Evolutionary conservation across 2,329 filamentous ascomycete species (phyloP), one percentile per base, ranked within the genome.

Genomic region (Diaporthe sp.): DNA sequence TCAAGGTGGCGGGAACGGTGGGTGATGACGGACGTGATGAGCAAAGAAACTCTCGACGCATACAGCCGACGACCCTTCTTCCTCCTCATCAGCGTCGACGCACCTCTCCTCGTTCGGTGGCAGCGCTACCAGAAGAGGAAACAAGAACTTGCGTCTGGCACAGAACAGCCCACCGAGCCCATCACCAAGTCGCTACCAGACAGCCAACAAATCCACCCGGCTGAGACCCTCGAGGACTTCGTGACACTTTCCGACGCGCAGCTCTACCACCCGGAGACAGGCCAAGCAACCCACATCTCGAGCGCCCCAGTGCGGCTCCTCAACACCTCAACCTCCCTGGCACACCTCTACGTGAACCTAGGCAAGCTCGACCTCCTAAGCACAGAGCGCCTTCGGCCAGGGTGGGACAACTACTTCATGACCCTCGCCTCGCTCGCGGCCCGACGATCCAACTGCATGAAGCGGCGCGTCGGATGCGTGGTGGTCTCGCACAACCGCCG

Each of bases 331-430:
- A 88, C 90, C 22, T 93, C 92, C 35, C 85, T 97, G 1, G 86
- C 91, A 13, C 89, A 93, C 78, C 89, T 98, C 8, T 92, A 95
- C 82, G 87, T 89, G 4, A 92, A 94, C 12, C 90, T 99, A 1
- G 88, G 90, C 66, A 89, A 91, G 61, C 89, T 98, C 10, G 91
- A 97, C 82, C 90, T 99, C 35, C 89, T 93, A 2, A 92, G 97
- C 80, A 89, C 93, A 45, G 90, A 94, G 79, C 93, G 97, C 2
- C 88, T 99, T 47, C 92, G 97, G 1, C 97, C 97, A 0, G 92
- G 91, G 66, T 99, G 97, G 97, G 97, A 99, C 84, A 92, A 94
- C 80, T 99, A 99, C 86, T 99, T 99, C 82, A 99, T 99, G 97
- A 92, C 94, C 54, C 88, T 99, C n/a, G 96, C 97, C 7, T 95